phyloP scores from a whole-genome alignment of 1,284 basidiomycete species.

The Binderoboletus segoi region DNA sequence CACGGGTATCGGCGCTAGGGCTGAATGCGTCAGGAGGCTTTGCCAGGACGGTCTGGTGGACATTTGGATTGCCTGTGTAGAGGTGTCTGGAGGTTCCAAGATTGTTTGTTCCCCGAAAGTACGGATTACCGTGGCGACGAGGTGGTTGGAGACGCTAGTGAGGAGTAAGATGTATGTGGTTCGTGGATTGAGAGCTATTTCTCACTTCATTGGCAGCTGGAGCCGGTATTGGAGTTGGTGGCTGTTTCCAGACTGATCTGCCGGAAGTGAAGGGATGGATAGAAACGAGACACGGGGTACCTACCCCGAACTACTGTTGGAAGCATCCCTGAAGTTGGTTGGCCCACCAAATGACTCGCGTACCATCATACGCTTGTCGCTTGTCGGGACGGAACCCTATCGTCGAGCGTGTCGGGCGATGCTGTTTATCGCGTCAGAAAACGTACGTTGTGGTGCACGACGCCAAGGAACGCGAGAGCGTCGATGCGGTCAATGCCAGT shows the following conservation, averaged over 20 bases:
- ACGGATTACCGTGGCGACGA: conserved; percentile 27
- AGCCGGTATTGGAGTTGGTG: conserved; percentile 25
- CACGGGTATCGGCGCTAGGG: conserved; percentile 1
- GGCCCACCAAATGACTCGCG: conserved; percentile 13
- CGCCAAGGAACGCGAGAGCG: too few species aligned
- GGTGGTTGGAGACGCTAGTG: conserved; percentile 14
- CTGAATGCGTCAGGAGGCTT: background rate
- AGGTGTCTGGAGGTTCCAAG: background rate
- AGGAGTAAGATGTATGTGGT: conserved; percentile 9
- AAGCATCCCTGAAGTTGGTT: conserved; percentile 36
- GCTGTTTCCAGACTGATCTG: conserved; percentile 21
- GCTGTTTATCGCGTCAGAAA: conserved; percentile 16
- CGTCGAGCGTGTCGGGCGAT: conserved; percentile 11
- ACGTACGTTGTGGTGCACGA: conserved; percentile 5
- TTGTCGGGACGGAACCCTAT: conserved; percentile 11
- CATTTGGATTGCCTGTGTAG: conserved; percentile 30
- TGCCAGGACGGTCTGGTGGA: conserved; percentile 24
- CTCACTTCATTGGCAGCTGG: conserved; percentile 24
- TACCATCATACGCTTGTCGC: conserved; percentile 9
- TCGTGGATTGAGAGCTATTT: background rate
- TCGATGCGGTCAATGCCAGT: too few species aligned
- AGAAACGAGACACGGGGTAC: conserved; percentile 6
- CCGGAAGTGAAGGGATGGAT: conserved; percentile 8
- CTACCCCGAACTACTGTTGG: conserved; percentile 24
- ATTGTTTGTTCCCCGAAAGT: conserved; percentile 2